Evolutionary conservation across 1,284 basidiomycete species (phyloP).

Genomic region (Meripilus lineatus): DNA sequence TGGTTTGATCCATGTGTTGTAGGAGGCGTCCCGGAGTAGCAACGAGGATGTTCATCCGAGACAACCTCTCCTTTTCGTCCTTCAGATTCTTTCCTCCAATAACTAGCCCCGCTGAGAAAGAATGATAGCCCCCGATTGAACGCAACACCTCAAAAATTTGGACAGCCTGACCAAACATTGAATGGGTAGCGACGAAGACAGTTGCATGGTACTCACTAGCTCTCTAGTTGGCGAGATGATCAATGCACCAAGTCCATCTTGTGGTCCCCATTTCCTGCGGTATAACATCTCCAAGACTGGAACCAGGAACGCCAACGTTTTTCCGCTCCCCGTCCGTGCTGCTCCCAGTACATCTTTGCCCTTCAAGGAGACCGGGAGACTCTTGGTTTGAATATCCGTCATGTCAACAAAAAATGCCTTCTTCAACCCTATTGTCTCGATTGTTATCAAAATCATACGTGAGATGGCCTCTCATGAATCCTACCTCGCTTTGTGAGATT

Average conservation of each 20-base stretch:
- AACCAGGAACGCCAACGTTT: conserved; percentile 80
- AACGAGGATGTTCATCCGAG: conserved; percentile 95
- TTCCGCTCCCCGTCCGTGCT: conserved; percentile 79
- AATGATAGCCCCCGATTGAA: conserved; percentile 87
- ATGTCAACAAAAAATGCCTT: conserved; percentile 82
- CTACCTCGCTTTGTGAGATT: conserved; percentile 62
- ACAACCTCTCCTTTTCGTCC: conserved; percentile 85
- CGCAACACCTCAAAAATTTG: conserved; percentile 97
- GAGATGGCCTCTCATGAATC: conserved; percentile 13
- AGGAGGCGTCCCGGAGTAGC: conserved; percentile 93
- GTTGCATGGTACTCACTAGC: conserved; percentile 50
- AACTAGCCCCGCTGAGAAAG: conserved; percentile 92
- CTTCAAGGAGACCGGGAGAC: conserved; percentile 61
- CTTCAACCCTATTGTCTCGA: conserved; percentile 58
- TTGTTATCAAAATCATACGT: background rate
- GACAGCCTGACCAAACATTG: conserved; percentile 57
- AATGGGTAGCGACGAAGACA: background rate
- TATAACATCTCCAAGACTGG: conserved; percentile 76
- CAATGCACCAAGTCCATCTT: conserved; percentile 86
- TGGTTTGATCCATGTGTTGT: conserved; percentile 98
- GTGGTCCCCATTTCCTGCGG: conserved; percentile 72
- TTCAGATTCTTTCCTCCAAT: conserved; percentile 97
- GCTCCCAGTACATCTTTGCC: conserved; percentile 73
- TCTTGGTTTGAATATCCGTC: conserved; percentile 76
- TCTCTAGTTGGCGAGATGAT: conserved; percentile 96